Evolutionary conservation across 768 basidiomycete genomes (phyloP), one percentile per base, ranked within the genome.

Genomic region (Clavaria fumosa): DNA sequence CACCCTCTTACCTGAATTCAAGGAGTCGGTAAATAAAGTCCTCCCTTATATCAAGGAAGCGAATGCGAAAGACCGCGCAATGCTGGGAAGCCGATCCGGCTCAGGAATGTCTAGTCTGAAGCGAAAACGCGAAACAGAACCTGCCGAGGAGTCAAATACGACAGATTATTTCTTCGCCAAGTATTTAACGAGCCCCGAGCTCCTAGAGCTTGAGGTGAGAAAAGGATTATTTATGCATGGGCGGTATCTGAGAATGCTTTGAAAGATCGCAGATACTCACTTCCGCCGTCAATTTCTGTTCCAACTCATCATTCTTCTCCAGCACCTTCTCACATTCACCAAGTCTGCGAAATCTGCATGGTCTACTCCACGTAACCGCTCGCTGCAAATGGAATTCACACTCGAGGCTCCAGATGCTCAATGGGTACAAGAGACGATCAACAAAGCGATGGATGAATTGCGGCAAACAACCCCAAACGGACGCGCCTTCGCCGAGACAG

Each of bases 201-300:
- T 95, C 15, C 62, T 90, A 11, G 86, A 83, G 36, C 75, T 90
- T 33, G 88, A 95, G 69, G 89, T 88, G 35, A 35, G 65, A 48
- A 31, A 2, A 23, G 22, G 17, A 24, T 35, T 20, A 26, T 40
- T 45, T 39, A 35, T 37, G 23, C 22, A 21, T 28, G 9, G 37
- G 40, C 20, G 35, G 22, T 7, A 23, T 22, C 23, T 35, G 37
- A 36, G 44, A 33, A 41, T 39, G 32, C 44, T 32, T 18, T 46
- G 41, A 12, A 50, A 90, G 88, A 72, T 91, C 37, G 80, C 86
- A 15, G 89, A 91, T 50, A 82, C 82, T 0, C 73, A 82, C 48
- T 95, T 95, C 63, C 80, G 89, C n/a, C 75, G 86, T 11, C 90
- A 93, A 57, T 75, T 90, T 56, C 66, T 93, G 14, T 78, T 91